Evolutionary conservation across 257 asterid genomes (phyloP).

Genomic region (Cinchona pubescens): DNA sequence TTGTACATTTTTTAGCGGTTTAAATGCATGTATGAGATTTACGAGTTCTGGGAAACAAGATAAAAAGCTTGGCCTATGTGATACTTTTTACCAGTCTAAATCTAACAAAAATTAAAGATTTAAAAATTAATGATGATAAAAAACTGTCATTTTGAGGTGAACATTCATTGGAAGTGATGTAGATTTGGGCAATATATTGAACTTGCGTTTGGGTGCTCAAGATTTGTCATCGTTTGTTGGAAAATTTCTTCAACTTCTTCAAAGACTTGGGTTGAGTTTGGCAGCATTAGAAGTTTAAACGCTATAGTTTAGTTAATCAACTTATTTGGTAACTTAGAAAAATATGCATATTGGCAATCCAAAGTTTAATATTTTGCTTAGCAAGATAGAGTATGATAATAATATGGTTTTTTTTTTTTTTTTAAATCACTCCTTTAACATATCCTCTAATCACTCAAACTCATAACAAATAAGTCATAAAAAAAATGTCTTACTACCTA

Average conservation of each 20-base stretch:
- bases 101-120: no score
- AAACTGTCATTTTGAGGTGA: no score
- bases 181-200: background rate
- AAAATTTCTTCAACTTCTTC: no score
- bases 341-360: background rate
- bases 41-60: background rate
- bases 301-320: background rate
- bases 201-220: background rate
- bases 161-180: background rate
- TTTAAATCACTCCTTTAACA: no score
- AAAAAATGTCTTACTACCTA: no score
- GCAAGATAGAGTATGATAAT: background rate
- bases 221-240: constrained; percentile 14
- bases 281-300: background rate
- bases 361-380: background rate
- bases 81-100: no score
- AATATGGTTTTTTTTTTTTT: background rate
- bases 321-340: background rate
- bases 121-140: no score
- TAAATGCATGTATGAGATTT: background rate
- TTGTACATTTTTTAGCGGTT: background rate
- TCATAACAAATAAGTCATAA: no score
- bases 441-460: no score
- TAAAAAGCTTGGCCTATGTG: no score
- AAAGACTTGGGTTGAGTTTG: background rate